These are phyloP conservation scores for Trichoderma breve DNA, from an alignment of 2,329 filamentous ascomycete genomes.

Conservation along the genomic window DNA sequence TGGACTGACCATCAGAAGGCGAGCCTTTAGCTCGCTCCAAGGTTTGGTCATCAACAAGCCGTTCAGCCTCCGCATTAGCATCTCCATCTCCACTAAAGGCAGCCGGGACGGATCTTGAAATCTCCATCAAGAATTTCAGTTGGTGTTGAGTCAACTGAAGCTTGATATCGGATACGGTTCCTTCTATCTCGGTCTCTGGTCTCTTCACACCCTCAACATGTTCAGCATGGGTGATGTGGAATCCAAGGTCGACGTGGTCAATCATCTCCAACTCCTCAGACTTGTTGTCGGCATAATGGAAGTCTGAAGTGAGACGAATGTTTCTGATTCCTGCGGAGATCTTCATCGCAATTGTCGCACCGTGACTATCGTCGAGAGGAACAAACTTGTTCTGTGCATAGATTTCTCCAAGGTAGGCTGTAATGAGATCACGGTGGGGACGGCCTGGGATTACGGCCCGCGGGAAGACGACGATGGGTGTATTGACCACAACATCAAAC, in stretches of 20 bases:
- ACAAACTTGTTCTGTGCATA: conserved; percentile 94
- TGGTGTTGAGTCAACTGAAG: conserved; percentile 87
- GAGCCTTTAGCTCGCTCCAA: conserved; percentile 48
- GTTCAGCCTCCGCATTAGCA: conserved; percentile 70
- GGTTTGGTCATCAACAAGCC: conserved; percentile 64
- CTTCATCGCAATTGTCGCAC: conserved; percentile 78
- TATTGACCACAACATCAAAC: conserved; percentile 90
- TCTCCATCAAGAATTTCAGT: conserved; percentile 81
- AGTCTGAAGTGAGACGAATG: conserved; percentile 83
- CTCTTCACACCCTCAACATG: conserved; percentile 74
- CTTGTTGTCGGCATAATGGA: conserved; percentile 70
- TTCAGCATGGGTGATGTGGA: conserved; percentile 88
- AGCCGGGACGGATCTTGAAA: conserved; percentile 82
- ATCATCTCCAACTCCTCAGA: conserved; percentile 93
- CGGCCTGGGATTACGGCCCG: conserved; percentile 68
- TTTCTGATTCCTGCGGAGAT: conserved; percentile 89
- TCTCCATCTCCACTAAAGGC: conserved; percentile 72
- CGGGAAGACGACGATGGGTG: conserved; percentile 94
- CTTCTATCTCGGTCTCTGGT: conserved; percentile 88
- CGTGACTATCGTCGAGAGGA: conserved; percentile 73
- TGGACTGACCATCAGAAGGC: conserved; percentile 32
- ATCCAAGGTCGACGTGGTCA: conserved; percentile 91
- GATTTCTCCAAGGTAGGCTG: conserved; percentile 93
- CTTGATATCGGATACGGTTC: conserved; percentile 90
- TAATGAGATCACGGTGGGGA: conserved; percentile 76